Conservation (phyloP, 1,139 yeast species). For the Sugiyamaella pinicola region DNA sequence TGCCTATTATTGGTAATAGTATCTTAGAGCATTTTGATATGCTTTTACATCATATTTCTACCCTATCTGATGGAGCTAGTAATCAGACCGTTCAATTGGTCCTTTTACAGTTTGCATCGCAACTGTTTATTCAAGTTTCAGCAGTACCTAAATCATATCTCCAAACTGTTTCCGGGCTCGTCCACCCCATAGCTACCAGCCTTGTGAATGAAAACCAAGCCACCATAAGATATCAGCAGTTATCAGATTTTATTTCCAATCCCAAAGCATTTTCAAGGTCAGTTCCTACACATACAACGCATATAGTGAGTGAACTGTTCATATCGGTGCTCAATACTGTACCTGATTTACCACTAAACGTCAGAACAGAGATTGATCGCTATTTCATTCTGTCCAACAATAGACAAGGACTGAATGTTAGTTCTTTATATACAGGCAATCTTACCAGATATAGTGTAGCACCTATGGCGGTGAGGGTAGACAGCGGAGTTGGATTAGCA, state of each 20-base stretch:
- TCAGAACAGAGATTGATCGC: slow-evolving; percentile 61
- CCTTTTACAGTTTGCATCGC: slow-evolving; percentile 27
- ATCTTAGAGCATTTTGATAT: slow-evolving; percentile 35
- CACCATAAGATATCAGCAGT: slow-evolving; percentile 13
- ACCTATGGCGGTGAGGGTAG: slow-evolving; percentile 63
- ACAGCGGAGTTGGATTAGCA: slow-evolving; percentile 46
- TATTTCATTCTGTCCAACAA: slow-evolving; percentile 55
- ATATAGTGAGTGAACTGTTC: slow-evolving; percentile 53
- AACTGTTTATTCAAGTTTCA: slow-evolving; percentile 25
- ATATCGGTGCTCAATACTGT: slow-evolving; percentile 52
- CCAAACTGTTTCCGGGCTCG: slow-evolving; percentile 25
- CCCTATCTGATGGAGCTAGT: slow-evolving; percentile 13
- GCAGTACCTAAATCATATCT: slow-evolving; percentile 26
- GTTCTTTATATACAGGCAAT: slow-evolving; percentile 67
- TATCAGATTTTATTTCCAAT: slow-evolving; percentile 64
- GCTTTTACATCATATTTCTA: slow-evolving; percentile 33
- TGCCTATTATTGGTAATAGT: slow-evolving; percentile 29
- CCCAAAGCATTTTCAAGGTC: slow-evolving; percentile 56
- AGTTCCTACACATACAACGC: slow-evolving; percentile 47
- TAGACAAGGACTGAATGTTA: slow-evolving; percentile 41
- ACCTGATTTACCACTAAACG: slow-evolving; percentile 59
- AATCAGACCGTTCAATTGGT: slow-evolving; percentile 13
- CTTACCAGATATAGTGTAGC: slow-evolving; percentile 60
- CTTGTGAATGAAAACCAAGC: slow-evolving; percentile 29
- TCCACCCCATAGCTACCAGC: slow-evolving; percentile 32